A percentile compares a stretch with the other conserved stretches of the same genome.
Evolutionary conservation across 345 rosid genomes (phyloP).

Genomic region (Schrenkiella parvula): DNA sequence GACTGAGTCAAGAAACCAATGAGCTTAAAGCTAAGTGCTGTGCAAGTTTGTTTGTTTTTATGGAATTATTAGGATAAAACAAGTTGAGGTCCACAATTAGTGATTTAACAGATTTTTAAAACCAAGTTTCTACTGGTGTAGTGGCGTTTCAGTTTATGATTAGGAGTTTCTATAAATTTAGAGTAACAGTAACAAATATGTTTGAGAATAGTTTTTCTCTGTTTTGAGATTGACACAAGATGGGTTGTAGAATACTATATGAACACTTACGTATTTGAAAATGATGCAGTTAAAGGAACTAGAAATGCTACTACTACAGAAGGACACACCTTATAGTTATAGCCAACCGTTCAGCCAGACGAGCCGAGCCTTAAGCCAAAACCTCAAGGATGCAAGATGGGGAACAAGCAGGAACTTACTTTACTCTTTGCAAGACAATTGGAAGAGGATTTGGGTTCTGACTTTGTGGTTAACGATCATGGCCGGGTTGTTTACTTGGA

Average conservation of each 20-base stretch:
- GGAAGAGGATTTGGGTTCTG: constrained; percentile 87
- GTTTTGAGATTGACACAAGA: background rate
- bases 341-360: constrained; percentile 92
- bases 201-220: background rate
- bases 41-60: constrained; percentile 7
- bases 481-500: constrained; percentile 77
- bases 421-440: constrained; percentile 69
- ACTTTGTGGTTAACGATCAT: constrained; percentile 67
- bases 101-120: background rate
- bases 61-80: background rate
- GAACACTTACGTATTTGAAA: background rate
- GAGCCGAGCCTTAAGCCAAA: constrained; percentile 91
- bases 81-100: background rate
- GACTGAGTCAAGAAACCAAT: constrained; percentile 26
- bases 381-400: constrained; percentile 60
- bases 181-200: background rate
- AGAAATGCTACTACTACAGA: constrained; percentile 84
- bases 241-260: background rate
- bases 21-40: constrained; percentile 14
- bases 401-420: constrained; percentile 41
- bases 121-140: background rate
- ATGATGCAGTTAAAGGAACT: constrained; percentile 77
- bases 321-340: constrained; percentile 75
- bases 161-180: background rate
- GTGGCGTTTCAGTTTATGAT: background rate